These are phyloP conservation scores for Nannizziopsis barbatae DNA, from an alignment of 2,329 filamentous ascomycete species.

Conservation along the genomic window DNA sequence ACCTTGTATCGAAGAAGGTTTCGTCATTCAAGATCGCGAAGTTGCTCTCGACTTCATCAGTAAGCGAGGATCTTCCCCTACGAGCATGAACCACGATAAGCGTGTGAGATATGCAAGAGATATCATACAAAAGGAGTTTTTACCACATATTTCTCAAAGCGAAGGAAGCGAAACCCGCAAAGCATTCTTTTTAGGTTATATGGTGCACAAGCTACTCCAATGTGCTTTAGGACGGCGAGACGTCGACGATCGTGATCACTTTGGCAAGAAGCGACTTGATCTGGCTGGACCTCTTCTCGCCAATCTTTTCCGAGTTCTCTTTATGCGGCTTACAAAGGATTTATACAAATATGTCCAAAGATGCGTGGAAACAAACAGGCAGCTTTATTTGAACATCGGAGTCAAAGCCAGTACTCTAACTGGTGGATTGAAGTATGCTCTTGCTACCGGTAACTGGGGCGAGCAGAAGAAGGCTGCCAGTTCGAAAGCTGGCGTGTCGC, in stretches of 20 bases:
- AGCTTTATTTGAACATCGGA: conserved; percentile 83
- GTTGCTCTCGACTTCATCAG: conserved; percentile 92
- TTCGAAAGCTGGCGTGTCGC: conserved; percentile 91
- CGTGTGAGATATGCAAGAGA: conserved; percentile 88
- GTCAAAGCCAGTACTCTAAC: conserved; percentile 86
- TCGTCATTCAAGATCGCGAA: conserved; percentile 89
- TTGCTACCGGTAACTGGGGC: conserved; percentile 97
- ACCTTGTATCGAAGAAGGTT: conserved; percentile 92
- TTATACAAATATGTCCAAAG: conserved; percentile 83
- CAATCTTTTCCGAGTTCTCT: conserved; percentile 88
- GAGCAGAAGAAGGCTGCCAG: conserved; percentile 97
- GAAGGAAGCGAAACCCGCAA: conserved; percentile 93
- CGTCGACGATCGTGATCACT: conserved; percentile 95
- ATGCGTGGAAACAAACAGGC: conserved; percentile 76
- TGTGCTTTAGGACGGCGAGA: conserved; percentile 87
- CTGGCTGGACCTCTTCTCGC: conserved; percentile 86
- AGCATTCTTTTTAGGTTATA: conserved; percentile 96
- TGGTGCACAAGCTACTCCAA: conserved; percentile 92
- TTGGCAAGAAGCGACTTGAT: conserved; percentile 96
- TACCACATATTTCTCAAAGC: conserved; percentile 91
- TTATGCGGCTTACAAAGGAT: conserved; percentile 82
- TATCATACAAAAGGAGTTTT: conserved; percentile 89
- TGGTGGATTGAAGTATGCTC: conserved; percentile 88
- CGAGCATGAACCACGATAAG: conserved; percentile 65
- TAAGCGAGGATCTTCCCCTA: conserved; percentile 67